phyloP scores from a whole-genome alignment of 257 asterid species.

The Solanum verrucosum region DNA sequence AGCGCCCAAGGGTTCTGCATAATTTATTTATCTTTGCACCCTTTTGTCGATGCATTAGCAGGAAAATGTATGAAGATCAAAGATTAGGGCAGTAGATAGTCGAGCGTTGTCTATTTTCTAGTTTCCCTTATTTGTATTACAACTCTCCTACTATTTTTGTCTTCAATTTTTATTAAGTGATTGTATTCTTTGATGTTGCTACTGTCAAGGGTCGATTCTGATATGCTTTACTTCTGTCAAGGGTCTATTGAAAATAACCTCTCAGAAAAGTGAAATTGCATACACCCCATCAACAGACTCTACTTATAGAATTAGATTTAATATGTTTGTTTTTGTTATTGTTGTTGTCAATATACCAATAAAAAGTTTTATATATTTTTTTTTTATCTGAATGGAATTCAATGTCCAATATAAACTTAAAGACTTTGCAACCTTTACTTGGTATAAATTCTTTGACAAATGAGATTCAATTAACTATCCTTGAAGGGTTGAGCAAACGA shows the following conservation, averaged over 20 bases:
- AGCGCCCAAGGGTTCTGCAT: not conserved
- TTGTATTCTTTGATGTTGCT: not conserved
- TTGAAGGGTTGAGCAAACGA: not conserved
- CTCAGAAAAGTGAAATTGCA: not conserved
- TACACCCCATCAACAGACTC: not conserved
- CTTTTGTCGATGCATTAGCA: not conserved
- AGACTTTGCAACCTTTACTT: not conserved
- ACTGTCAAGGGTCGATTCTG: too few species aligned
- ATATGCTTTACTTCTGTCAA: not conserved
- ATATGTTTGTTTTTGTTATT: not conserved
- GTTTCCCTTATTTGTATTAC: not conserved
- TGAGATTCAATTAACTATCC: not conserved
- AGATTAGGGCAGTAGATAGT: not conserved
- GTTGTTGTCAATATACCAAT: not conserved
- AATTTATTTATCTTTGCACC: not conserved
- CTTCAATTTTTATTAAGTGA: too few species aligned
- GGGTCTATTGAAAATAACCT: too few species aligned
- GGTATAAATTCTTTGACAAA: not conserved
- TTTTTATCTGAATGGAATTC: not conserved
- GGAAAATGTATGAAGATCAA: not conserved
- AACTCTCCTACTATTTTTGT: not conserved
- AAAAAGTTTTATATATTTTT: not conserved
- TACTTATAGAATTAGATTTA: not conserved
- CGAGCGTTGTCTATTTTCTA: not conserved
- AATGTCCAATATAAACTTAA: not conserved